Evolutionary conservation across 2,329 filamentous ascomycete genomes (phyloP).

Genomic region (Penicillium occitanis): DNA sequence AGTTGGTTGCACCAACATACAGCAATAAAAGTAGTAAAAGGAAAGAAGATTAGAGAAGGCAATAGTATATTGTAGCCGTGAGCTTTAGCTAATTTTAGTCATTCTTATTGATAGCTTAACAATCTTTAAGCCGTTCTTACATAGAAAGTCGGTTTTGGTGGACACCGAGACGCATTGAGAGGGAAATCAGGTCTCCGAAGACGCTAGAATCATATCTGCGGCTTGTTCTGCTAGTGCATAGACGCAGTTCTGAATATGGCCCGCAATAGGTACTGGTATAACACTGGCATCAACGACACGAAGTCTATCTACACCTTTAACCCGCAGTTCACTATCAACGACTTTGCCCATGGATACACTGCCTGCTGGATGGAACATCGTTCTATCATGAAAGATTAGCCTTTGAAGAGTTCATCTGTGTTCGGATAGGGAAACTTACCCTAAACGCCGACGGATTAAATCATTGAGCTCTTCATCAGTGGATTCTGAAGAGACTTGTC

Average conservation of each 20-base stretch:
- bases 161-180: background rate
- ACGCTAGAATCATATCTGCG: constrained; percentile 11
- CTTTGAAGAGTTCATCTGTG: background rate
- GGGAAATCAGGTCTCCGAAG: background rate
- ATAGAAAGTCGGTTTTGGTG: background rate
- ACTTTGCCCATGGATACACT: constrained; percentile 22
- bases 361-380: constrained; percentile 19
- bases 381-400: background rate
- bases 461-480: constrained; percentile 11
- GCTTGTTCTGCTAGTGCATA: constrained; percentile 14
- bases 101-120: background rate
- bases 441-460: constrained; percentile 9
- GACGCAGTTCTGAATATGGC: constrained; percentile 6
- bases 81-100: background rate
- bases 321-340: constrained; percentile 21
- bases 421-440: background rate
- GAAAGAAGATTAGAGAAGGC: background rate
- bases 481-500: constrained; percentile 6
- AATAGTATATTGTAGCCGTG: background rate
- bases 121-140: background rate
- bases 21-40: background rate
- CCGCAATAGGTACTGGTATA: constrained; percentile 5
- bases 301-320: constrained; percentile 18
- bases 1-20: no score
- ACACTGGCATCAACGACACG: constrained; percentile 13